These are phyloP conservation scores for Malassezia arunalokei DNA, from an alignment of 1,284 basidiomycete genomes.

Conservation along the genomic window DNA sequence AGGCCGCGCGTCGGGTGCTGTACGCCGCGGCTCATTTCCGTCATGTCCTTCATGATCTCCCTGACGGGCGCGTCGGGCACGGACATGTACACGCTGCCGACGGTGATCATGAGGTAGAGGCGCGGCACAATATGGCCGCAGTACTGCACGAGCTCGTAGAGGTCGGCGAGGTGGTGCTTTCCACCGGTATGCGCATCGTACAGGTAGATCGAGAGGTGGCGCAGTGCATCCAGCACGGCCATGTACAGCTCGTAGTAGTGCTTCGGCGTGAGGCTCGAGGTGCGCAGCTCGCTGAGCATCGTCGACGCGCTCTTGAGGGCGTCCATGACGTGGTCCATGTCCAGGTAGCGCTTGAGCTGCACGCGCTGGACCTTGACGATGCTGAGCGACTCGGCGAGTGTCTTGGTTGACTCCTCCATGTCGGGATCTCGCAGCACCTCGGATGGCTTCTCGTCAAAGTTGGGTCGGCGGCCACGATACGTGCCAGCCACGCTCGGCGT, in stretches of 20 bases:
- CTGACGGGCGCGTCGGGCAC: constrained; percentile 45
- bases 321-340: constrained; percentile 44
- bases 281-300: constrained; percentile 41
- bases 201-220: constrained; percentile 43
- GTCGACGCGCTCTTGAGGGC: constrained; percentile 44
- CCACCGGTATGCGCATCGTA: constrained; percentile 41
- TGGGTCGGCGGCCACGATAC: constrained; percentile 2
- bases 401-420: constrained; percentile 44
- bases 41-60: constrained; percentile 46
- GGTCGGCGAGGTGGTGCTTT: constrained; percentile 43
- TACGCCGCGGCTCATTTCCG: constrained; percentile 45
- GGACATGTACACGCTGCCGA: constrained; percentile 46
- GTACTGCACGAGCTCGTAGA: constrained; percentile 46
- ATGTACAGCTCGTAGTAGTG: constrained; percentile 46
- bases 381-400: constrained; percentile 38
- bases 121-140: constrained; percentile 45
- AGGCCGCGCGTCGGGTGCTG: constrained; percentile 45
- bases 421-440: neutral
- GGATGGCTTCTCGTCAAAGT: neutral
- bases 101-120: constrained; percentile 46
- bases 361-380: constrained; percentile 44
- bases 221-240: constrained; percentile 43
- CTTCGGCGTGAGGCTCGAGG: constrained; percentile 39
- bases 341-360: constrained; percentile 41
- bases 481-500: neutral